Conservation (phyloP, 495 filamentous ascomycete genomes). For the Gamarada debralockiae region DNA sequence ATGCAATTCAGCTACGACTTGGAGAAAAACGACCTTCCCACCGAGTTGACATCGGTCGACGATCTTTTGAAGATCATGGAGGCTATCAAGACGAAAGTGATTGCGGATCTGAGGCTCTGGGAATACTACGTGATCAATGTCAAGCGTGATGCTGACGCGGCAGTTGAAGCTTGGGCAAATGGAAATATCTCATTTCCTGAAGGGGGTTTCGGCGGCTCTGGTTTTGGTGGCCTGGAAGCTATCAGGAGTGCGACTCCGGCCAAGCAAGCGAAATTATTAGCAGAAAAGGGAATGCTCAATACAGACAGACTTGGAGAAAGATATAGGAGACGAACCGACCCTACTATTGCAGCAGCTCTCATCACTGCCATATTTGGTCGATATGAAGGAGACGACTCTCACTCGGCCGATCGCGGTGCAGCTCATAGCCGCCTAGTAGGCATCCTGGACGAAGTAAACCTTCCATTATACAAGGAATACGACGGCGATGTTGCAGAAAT, state of each 20-base stretch:
- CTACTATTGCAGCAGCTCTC: constrained; percentile 63
- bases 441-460: constrained; percentile 80
- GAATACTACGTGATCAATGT: constrained; percentile 88
- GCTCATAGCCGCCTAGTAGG: constrained; percentile 48
- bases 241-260: constrained; percentile 52
- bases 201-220: constrained; percentile 37
- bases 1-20: constrained; percentile 73
- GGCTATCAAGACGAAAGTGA: constrained; percentile 72
- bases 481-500: constrained; percentile 78
- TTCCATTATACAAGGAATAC: constrained; percentile 86
- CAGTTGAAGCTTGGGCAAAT: constrained; percentile 66
- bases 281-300: constrained; percentile 55
- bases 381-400: constrained; percentile 46
- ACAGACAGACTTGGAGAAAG: constrained; percentile 73
- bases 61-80: constrained; percentile 85
- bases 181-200: constrained; percentile 46
- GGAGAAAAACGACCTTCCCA: constrained; percentile 63
- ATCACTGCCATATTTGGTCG: constrained; percentile 66
- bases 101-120: constrained; percentile 78
- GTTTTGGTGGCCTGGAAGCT: constrained; percentile 47
- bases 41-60: constrained; percentile 61
- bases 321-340: constrained; percentile 65
- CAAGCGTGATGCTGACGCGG: constrained; percentile 61
- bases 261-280: constrained; percentile 58
- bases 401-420: constrained; percentile 37